Percentiles rank a stretch among this genome's conserved stretches.
phyloP scores from a whole-genome alignment of 2,329 filamentous ascomycete genomes.

The Coleophoma eucalyptorum region DNA sequence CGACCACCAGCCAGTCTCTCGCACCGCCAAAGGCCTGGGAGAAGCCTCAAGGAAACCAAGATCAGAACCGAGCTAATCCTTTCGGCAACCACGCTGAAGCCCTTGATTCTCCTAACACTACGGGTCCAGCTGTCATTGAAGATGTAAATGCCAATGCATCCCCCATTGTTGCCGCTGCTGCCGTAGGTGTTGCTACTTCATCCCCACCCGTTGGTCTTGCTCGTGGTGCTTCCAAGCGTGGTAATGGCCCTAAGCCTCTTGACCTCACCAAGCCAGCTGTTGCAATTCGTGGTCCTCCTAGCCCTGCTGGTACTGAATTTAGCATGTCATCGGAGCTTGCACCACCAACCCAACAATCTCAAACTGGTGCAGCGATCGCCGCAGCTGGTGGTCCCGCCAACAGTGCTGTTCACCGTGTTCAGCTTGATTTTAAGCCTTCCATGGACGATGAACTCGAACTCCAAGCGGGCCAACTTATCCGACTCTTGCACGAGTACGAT shows the following conservation, averaged over 20 bases:
- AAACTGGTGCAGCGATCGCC: constrained; percentile 55
- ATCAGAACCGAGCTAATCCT: constrained; percentile 60
- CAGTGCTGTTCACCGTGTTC: constrained; percentile 79
- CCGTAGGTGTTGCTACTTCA: constrained; percentile 14
- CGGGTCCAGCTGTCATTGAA: constrained; percentile 36
- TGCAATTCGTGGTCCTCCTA: constrained; percentile 37
- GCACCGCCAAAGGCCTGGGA: constrained; percentile 33
- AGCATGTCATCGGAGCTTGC: constrained; percentile 51
- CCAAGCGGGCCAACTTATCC: constrained; percentile 75
- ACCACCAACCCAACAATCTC: constrained; percentile 38
- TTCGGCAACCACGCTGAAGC: constrained; percentile 62
- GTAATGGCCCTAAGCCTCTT: constrained; percentile 41
- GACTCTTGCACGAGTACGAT: constrained; percentile 92
- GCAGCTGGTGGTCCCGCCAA: constrained; percentile 56
- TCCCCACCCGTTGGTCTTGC: constrained; percentile 28
- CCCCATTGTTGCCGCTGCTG: constrained; percentile 14
- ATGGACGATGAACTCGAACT: constrained; percentile 90
- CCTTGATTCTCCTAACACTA: constrained; percentile 35
- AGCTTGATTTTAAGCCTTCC: constrained; percentile 89
- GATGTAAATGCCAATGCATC: constrained; percentile 29
- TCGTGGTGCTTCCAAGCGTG: constrained; percentile 55
- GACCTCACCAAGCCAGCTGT: constrained; percentile 46
- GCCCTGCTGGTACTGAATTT: constrained; percentile 61
- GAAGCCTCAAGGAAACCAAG: constrained; percentile 32
- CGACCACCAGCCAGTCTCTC: constrained; percentile 16